Percentiles rank a stretch among this genome's conserved stretches.
Evolutionary conservation across 805 yeast genomes (phyloP).

Genomic region (Ogataea glucozyma): DNA sequence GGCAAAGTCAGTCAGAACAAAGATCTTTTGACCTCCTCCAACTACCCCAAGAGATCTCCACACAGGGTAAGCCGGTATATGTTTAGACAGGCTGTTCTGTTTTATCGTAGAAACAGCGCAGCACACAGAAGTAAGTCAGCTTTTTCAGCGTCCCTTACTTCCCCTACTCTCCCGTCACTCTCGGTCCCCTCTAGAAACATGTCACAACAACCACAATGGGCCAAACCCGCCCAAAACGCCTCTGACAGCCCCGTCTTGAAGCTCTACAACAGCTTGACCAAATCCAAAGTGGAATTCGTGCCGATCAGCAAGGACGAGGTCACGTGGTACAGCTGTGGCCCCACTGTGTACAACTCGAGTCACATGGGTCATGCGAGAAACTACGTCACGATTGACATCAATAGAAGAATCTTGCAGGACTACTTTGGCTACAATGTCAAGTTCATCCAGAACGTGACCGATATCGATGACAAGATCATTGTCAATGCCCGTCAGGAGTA

Average conservation of each 20-base stretch:
- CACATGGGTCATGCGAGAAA: constrained; percentile 99
- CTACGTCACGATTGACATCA: constrained; percentile 91
- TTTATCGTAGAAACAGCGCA: neutral
- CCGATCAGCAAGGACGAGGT: constrained; percentile 66
- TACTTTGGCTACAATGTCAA: constrained; percentile 87
- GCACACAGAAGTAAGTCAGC: no score
- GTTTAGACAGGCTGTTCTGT: constrained; percentile 2
- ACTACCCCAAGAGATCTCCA: no score
- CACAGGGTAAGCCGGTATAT: no score
- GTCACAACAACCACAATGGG: constrained; percentile 33
- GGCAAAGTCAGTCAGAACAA: no score
- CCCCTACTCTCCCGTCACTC: no score
- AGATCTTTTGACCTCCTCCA: no score
- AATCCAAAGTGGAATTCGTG: constrained; percentile 75
- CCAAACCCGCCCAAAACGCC: constrained; percentile 27
- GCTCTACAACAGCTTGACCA: constrained; percentile 80
- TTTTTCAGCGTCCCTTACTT: no score
- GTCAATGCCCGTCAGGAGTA: constrained; percentile 89
- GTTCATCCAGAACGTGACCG: constrained; percentile 97
- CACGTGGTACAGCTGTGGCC: constrained; percentile 98
- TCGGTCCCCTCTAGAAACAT: constrained; percentile 4
- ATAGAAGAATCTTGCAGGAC: constrained; percentile 84
- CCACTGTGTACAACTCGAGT: constrained; percentile 92
- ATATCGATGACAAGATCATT: constrained; percentile 95
- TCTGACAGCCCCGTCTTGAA: constrained; percentile 47